Conservation (phyloP, 2,329 filamentous ascomycete genomes). For the Penicillium sp. region DNA sequence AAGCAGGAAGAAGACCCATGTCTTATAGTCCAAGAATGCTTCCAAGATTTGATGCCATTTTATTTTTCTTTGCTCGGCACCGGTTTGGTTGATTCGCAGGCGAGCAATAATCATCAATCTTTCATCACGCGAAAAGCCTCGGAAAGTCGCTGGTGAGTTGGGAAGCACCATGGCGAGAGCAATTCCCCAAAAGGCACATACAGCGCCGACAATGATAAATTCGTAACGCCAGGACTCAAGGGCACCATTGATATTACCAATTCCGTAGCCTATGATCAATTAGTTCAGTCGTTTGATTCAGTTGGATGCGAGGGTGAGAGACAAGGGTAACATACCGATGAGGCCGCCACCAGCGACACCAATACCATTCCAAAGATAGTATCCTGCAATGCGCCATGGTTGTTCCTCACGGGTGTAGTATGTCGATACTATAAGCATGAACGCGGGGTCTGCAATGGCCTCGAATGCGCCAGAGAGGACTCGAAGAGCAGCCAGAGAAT, state of each 20-base stretch:
- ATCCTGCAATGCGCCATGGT: conserved; percentile 30
- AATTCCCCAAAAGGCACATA: conserved; percentile 30
- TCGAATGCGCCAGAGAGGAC: conserved; percentile 58
- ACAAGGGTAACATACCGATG: background rate
- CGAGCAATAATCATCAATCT: conserved; percentile 32
- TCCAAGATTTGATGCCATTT: conserved; percentile 17
- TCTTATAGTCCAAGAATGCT: conserved; percentile 15
- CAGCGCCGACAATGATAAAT: conserved; percentile 34
- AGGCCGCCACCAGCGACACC: conserved; percentile 49
- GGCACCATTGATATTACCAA: conserved; percentile 42
- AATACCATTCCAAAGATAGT: conserved; percentile 45
- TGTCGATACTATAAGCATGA: conserved; percentile 56
- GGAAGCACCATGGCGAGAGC: conserved; percentile 34
- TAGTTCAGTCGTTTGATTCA: background rate
- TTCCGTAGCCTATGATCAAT: conserved; percentile 48
- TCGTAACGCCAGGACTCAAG: conserved; percentile 32
- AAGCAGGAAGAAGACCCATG: conserved; percentile 15
- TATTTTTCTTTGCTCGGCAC: conserved; percentile 18
- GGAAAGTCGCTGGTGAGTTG: conserved; percentile 40
- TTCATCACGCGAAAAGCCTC: conserved; percentile 39
- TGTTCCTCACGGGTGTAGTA: conserved; percentile 29
- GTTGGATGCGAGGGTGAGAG: no score
- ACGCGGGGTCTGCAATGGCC: conserved; percentile 48
- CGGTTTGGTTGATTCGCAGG: conserved; percentile 28
- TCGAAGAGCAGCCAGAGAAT: conserved; percentile 54